phyloP scores from a whole-genome alignment of 208 protist species.

The Naegleria gruberi region DNA sequence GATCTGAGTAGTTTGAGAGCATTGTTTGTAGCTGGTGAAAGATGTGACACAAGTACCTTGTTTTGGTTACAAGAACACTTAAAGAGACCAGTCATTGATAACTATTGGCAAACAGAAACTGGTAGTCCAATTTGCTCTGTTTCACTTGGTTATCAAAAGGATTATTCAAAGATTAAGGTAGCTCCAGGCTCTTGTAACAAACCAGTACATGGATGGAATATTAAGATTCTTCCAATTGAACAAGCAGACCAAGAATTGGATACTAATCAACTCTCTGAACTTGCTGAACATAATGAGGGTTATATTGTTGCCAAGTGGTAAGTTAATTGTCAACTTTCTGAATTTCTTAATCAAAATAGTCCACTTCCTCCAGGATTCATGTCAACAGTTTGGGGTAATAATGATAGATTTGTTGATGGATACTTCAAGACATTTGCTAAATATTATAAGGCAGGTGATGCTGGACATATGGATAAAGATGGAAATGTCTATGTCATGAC shows the following conservation, averaged over 20 bases:
- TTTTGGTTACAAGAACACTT: background rate
- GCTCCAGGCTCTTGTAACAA: background rate
- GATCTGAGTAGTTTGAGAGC: constrained; percentile 18
- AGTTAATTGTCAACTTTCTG: no score
- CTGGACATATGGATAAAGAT: constrained; percentile 35
- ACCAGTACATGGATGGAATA: constrained; percentile 12
- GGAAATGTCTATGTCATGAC: constrained; percentile 42
- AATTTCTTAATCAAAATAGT: constrained; percentile 20
- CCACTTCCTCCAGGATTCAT: constrained; percentile 34
- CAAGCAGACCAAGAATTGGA: background rate
- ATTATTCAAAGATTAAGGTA: background rate
- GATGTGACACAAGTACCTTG: background rate
- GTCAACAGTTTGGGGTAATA: constrained; percentile 29
- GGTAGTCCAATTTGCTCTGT: constrained; percentile 26
- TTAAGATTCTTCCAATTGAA: constrained; percentile 16
- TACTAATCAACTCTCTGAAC: background rate
- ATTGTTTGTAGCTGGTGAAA: constrained; percentile 36
- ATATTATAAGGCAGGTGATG: constrained; percentile 37
- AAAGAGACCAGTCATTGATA: constrained; percentile 28
- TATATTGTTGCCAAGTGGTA: background rate
- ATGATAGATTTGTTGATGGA: constrained; percentile 6
- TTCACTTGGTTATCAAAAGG: constrained; percentile 16
- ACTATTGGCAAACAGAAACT: constrained; percentile 42
- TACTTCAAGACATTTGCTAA: constrained; percentile 10
- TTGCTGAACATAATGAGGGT: background rate